phyloP scores from a whole-genome alignment of 2,329 filamentous ascomycete genomes.

The Aspergillus ibericus region DNA sequence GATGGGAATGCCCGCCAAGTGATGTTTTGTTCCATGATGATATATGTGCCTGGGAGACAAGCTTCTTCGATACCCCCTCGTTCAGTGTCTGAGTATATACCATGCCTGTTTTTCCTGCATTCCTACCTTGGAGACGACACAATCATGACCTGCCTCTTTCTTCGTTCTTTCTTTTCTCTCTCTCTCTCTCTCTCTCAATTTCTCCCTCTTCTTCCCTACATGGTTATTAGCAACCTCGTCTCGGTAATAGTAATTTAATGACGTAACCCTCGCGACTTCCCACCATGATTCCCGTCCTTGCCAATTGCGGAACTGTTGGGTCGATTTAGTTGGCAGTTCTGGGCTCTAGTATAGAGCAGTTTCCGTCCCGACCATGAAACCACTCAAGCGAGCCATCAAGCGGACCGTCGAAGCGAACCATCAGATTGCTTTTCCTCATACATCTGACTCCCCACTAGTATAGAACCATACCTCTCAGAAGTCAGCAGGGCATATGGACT shows the following conservation, averaged over 20 bases:
- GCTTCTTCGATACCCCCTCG: conserved; percentile 6
- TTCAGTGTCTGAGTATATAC: conserved; percentile 7
- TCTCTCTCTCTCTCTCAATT: background rate
- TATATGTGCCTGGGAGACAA: background rate
- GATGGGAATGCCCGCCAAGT: conserved; percentile 30
- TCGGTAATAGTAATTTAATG: background rate
- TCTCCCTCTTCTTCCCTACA: background rate
- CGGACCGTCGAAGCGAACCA: too few relatives aligned
- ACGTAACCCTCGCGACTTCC: background rate
- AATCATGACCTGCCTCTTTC: background rate
- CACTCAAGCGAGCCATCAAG: too few relatives aligned
- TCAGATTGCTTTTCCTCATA: too few relatives aligned
- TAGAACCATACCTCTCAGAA: too few relatives aligned
- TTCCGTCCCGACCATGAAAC: too few relatives aligned
- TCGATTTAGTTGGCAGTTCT: background rate
- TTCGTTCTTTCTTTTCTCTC: background rate
- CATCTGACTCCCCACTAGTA: too few relatives aligned
- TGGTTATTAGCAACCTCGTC: background rate
- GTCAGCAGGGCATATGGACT: too few relatives aligned
- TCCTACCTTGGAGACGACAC: background rate
- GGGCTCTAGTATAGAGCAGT: too few relatives aligned
- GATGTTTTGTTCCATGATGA: conserved; percentile 4
- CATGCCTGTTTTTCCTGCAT: background rate
- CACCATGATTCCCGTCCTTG: background rate
- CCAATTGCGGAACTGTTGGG: background rate